A percentile compares a stretch with the other conserved stretches of the same genome.
These are phyloP conservation scores for Jatropha multifida DNA, from an alignment of 441 rosid species.

Conservation along the genomic window DNA sequence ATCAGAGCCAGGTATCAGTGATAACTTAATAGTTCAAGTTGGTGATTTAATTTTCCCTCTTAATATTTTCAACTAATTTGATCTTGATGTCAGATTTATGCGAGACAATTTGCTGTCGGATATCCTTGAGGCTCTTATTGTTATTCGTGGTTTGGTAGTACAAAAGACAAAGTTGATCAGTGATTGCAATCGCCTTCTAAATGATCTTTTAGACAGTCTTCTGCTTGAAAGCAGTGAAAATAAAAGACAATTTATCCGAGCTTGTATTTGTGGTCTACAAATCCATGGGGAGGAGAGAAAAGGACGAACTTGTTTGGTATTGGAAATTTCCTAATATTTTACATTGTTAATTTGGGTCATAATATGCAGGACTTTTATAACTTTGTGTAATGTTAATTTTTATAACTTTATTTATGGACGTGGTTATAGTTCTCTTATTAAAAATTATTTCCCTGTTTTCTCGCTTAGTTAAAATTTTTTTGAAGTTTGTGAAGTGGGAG, in stretches of 20 bases:
- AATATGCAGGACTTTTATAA: background rate
- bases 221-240: conserved; percentile 99
- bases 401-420: background rate
- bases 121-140: conserved; percentile 97
- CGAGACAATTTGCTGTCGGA: conserved; percentile 86
- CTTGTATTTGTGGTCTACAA: conserved; percentile 95
- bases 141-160: conserved; percentile 95
- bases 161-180: conserved; percentile 99
- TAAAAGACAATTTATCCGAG: conserved; percentile 91
- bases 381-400: background rate
- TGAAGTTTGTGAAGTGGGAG: background rate
- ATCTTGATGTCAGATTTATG: conserved; percentile 76
- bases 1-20: conserved; percentile 82
- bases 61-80: conserved; percentile 26
- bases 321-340: conserved; percentile 17
- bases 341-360: background rate
- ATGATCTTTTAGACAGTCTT: conserved; percentile 97
- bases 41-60: conserved; percentile 17
- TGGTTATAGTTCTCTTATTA: background rate
- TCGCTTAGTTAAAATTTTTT: background rate
- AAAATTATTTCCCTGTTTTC: background rate
- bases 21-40: conserved; percentile 9
- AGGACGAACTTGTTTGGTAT: conserved; percentile 93
- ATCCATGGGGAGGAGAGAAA: conserved; percentile 91
- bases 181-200: conserved; percentile 94